phyloP scores from a whole-genome alignment of 1,284 basidiomycete genomes.

The Melampsora americana region DNA sequence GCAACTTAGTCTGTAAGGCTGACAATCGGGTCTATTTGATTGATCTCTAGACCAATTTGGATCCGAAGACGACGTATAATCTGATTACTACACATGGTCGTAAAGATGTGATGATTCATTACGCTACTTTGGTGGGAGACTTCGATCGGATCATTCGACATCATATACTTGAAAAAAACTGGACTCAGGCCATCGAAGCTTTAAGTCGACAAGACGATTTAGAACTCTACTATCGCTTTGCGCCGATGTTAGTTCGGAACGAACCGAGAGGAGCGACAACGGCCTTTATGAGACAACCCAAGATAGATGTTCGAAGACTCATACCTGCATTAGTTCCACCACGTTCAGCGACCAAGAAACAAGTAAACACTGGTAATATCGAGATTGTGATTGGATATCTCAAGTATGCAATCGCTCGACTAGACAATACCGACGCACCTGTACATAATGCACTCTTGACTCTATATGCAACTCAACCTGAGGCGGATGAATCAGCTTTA shows the following conservation, averaged over 20 bases:
- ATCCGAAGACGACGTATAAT: conserved; percentile 80
- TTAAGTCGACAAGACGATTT: conserved; percentile 64
- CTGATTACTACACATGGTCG: conserved; percentile 89
- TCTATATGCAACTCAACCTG: conserved; percentile 64
- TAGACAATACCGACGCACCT: conserved; percentile 73
- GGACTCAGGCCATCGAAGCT: conserved; percentile 82
- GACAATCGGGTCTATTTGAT: not conserved
- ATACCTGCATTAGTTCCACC: conserved; percentile 81
- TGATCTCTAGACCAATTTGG: conserved; percentile 67
- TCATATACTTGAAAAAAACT: conserved; percentile 85
- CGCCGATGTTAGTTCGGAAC: conserved; percentile 78
- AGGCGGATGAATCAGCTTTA: conserved; percentile 72
- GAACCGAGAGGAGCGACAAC: conserved; percentile 84
- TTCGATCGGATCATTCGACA: conserved; percentile 82
- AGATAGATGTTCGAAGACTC: conserved; percentile 75
- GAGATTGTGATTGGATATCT: conserved; percentile 41
- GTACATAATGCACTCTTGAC: conserved; percentile 93
- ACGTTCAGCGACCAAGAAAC: conserved; percentile 47
- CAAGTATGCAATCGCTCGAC: conserved; percentile 66
- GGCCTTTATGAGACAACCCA: conserved; percentile 78
- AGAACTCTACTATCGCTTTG: conserved; percentile 92
- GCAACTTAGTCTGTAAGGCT: conserved; percentile 21
- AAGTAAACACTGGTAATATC: not conserved
- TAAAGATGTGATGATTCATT: conserved; percentile 86
- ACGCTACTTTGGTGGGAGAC: conserved; percentile 77